Conservation (phyloP, 257 asterid species). For the Solanum appendiculatum region DNA sequence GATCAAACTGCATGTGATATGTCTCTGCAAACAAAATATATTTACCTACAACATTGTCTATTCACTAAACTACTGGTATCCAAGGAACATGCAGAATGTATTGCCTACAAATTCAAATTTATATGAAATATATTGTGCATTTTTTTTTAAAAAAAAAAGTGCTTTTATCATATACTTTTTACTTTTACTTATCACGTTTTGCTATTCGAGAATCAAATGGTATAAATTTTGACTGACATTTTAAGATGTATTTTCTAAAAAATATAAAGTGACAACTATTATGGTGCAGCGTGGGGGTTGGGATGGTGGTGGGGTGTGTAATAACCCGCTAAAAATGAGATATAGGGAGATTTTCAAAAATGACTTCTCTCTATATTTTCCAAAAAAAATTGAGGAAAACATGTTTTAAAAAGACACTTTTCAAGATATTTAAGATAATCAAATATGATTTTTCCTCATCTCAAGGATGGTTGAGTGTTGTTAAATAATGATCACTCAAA, state of each 20-base stretch:
- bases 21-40: constrained; percentile 2
- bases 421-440: background rate
- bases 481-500: background rate
- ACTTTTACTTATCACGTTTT: background rate
- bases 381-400: background rate
- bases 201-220: too few relatives aligned
- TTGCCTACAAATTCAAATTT: background rate
- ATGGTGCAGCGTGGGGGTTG: background rate
- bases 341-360: background rate
- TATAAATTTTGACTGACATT: background rate
- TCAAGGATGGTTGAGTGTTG: background rate
- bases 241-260: background rate
- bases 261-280: background rate
- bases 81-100: background rate
- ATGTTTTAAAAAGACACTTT: background rate
- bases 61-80: background rate
- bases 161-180: background rate
- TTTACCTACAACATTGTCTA: background rate
- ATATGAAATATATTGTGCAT: background rate
- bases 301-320: background rate
- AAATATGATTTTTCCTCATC: background rate
- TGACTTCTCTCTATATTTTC: background rate
- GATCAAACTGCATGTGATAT: constrained; percentile 17
- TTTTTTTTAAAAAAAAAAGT: background rate
- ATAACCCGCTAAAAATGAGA: background rate